phyloP scores from a whole-genome alignment of 345 rosid species.

The Pugionium cornutum region DNA sequence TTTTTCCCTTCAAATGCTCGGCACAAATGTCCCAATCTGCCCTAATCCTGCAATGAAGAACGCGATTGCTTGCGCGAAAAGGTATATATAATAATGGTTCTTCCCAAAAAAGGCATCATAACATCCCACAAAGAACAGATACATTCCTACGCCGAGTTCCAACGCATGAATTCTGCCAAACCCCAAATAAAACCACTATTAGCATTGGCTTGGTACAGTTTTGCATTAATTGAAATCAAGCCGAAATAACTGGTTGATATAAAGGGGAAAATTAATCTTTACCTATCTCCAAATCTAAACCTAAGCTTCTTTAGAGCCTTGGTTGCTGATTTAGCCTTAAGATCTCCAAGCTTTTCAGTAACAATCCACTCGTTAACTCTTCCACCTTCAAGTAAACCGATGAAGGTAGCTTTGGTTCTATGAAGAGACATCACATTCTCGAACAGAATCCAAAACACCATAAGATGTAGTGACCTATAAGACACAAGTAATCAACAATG shows the following conservation, averaged over 20 bases:
- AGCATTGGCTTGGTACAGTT: neutral
- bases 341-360: conserved; percentile 89
- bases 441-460: conserved; percentile 92
- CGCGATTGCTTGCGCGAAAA: conserved; percentile 71
- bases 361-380: conserved; percentile 98
- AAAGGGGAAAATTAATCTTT: conserved; percentile 13
- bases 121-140: conserved; percentile 70
- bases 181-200: neutral
- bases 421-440: conserved; percentile 98
- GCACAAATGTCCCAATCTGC: conserved; percentile 71
- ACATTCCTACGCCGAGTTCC: conserved; percentile 78
- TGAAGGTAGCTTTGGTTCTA: conserved; percentile 85
- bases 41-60: conserved; percentile 80
- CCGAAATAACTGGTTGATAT: neutral
- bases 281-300: conserved; percentile 76
- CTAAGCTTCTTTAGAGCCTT: conserved; percentile 62
- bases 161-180: conserved; percentile 54
- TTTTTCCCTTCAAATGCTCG: conserved; percentile 37
- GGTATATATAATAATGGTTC: conserved; percentile 69
- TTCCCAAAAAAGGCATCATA: conserved; percentile 66
- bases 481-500: neutral
- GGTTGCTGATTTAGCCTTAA: conserved; percentile 54
- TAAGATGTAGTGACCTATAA: conserved; percentile 74
- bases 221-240: too few species aligned
- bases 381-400: conserved; percentile 80